phyloP scores from a whole-genome alignment of 345 rosid species.

The Hibiscus tridactylites region DNA sequence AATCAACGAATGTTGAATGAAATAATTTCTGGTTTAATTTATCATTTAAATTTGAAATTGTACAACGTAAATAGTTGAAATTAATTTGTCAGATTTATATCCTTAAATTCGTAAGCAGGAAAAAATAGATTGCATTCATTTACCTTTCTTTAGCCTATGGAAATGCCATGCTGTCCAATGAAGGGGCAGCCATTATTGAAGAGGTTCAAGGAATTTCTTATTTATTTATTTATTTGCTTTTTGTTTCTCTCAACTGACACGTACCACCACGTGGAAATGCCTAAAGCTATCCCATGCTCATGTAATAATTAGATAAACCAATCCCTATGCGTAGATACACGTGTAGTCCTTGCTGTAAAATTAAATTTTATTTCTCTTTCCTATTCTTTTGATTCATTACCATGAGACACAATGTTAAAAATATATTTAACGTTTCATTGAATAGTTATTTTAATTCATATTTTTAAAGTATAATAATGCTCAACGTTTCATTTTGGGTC shows the following conservation, averaged over 20 bases:
- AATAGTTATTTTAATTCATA: too few species aligned
- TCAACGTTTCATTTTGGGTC: too few species aligned
- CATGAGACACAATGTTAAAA: too few species aligned
- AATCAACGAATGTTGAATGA: too few species aligned
- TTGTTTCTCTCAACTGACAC: not conserved
- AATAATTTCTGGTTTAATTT: too few species aligned
- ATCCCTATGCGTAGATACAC: conserved; percentile 18
- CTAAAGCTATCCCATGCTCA: not conserved
- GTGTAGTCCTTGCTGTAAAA: not conserved
- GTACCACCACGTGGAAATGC: not conserved
- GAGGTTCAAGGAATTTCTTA: not conserved
- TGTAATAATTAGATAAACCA: conserved; percentile 4
- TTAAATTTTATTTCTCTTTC: not conserved
- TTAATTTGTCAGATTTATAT: too few species aligned
- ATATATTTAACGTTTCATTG: too few species aligned
- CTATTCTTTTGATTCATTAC: too few species aligned
- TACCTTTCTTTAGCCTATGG: not conserved
- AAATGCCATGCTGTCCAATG: not conserved
- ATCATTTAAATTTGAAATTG: too few species aligned
- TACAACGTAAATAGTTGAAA: too few species aligned
- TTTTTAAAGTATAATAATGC: too few species aligned
- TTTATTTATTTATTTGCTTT: not conserved
- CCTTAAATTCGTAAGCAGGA: too few species aligned
- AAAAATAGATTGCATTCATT: not conserved
- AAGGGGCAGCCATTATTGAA: not conserved